Percentiles rank a stretch among this genome's conserved stretches.
Evolutionary conservation across 163 green algal genomes (phyloP).

Genomic region (Scenedesmus sp.): DNA sequence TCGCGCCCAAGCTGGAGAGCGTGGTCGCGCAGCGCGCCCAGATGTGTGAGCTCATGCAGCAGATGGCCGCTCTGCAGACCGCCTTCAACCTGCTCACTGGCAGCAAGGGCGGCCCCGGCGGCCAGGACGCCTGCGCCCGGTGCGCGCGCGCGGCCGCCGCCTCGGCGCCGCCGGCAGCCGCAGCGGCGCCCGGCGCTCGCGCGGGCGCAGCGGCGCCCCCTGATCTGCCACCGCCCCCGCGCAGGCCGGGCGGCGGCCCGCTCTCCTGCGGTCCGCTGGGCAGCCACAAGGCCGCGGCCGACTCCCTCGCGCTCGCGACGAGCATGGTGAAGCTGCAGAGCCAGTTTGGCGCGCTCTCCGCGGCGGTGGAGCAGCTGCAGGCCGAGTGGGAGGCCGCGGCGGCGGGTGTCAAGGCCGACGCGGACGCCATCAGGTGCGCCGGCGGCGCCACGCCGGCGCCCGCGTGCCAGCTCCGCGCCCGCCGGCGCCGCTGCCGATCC

Average conservation of each 20-base stretch:
- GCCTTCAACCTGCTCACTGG: slow-evolving; percentile 14
- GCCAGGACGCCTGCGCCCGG: background rate
- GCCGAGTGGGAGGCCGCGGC: slow-evolving; percentile 5
- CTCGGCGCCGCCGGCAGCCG: background rate
- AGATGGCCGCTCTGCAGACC: slow-evolving; percentile 33
- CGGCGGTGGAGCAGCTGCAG: slow-evolving; percentile 27
- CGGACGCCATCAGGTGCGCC: slow-evolving; percentile 13
- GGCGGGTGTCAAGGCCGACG: background rate
- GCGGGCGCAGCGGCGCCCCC: too few species aligned
- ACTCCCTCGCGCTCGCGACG: slow-evolving; percentile 11
- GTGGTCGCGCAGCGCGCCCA: slow-evolving; percentile 15
- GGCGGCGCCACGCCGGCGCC: too few species aligned
- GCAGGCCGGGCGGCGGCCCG: background rate
- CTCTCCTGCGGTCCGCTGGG: slow-evolving; percentile 5
- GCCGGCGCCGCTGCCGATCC: too few species aligned
- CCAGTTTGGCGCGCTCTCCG: slow-evolving; percentile 22
- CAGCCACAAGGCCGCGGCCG: slow-evolving; percentile 31
- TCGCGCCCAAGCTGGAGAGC: slow-evolving; percentile 16
- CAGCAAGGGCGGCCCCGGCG: background rate
- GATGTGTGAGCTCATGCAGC: slow-evolving; percentile 27
- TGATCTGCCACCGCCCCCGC: too few species aligned
- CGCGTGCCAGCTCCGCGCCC: too few species aligned
- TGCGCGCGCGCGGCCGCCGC: too few species aligned
- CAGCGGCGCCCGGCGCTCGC: background rate
- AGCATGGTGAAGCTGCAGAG: slow-evolving; percentile 39